Evolutionary conservation across 2,329 filamentous ascomycete species (phyloP).

Genomic region (Diplodia seriata): DNA sequence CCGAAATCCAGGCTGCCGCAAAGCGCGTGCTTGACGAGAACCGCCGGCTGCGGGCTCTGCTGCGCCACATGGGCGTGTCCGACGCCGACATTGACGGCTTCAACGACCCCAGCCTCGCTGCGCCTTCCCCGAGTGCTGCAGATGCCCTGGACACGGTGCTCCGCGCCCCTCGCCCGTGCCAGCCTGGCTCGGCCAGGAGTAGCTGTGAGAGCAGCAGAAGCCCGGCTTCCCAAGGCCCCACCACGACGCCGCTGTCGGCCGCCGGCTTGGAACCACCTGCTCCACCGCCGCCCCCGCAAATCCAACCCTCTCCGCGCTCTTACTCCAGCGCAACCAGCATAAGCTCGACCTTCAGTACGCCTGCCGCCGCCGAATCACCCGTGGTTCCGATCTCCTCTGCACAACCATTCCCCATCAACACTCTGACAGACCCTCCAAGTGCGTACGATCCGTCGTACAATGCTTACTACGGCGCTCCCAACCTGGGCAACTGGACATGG

Average conservation of each 20-base stretch:
- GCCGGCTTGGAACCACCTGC: not conserved
- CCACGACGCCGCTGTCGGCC: not conserved
- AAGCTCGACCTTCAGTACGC: not conserved
- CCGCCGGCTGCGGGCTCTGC: constrained; percentile 64
- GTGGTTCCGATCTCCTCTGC: not conserved
- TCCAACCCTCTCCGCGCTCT: not conserved
- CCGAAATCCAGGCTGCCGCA: constrained; percentile 75
- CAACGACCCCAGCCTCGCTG: constrained; percentile 14
- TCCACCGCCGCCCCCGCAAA: not conserved
- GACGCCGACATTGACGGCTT: constrained; percentile 61
- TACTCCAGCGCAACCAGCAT: constrained; percentile 2
- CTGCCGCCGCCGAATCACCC: not conserved
- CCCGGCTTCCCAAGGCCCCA: not conserved
- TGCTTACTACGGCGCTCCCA: not conserved
- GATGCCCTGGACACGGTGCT: constrained; percentile 43
- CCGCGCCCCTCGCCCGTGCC: constrained; percentile 41
- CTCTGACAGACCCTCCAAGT: not conserved
- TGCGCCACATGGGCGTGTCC: constrained; percentile 64
- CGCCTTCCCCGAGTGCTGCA: constrained; percentile 2
- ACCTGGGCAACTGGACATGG: constrained; percentile 2
- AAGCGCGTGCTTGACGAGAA: constrained; percentile 74
- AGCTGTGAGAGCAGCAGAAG: constrained; percentile 5
- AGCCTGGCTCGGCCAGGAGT: constrained; percentile 23
- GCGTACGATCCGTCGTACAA: constrained; percentile 14
- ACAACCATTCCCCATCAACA: not conserved